phyloP scores from a whole-genome alignment of 345 rosid genomes.

The Brassica nigra region DNA sequence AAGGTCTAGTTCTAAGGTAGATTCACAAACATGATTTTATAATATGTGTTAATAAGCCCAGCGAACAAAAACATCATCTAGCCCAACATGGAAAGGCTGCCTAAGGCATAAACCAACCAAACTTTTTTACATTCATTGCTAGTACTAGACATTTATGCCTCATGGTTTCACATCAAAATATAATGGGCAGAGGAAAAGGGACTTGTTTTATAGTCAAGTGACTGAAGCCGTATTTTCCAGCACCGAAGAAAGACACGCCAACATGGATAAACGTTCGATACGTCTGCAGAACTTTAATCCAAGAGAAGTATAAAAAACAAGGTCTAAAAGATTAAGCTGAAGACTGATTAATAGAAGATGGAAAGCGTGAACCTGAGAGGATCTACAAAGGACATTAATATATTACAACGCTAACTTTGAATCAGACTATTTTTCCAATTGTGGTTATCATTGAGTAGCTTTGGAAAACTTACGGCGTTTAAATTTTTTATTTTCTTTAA shows the following conservation, averaged over 20 bases:
- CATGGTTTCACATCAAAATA: background rate
- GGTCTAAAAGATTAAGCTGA: no score
- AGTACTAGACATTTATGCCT: background rate
- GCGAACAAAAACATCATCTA: background rate
- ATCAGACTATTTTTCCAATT: background rate
- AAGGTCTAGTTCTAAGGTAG: background rate
- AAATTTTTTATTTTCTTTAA: no score
- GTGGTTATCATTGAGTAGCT: background rate
- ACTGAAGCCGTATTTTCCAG: background rate
- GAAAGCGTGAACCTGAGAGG: background rate
- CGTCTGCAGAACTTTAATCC: background rate
- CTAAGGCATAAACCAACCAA: background rate
- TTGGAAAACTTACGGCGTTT: background rate
- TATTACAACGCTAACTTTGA: background rate
- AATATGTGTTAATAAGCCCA: background rate
- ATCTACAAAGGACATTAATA: background rate
- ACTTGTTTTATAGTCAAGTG: background rate
- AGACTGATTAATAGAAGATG: background rate
- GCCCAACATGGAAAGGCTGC: background rate
- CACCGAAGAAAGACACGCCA: background rate
- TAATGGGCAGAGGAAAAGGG: background rate
- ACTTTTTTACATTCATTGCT: background rate
- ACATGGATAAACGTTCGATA: background rate
- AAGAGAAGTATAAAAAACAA: no score
- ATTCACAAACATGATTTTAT: background rate